These are phyloP conservation scores for Zasmidium citrigriseum DNA, from an alignment of 2,329 filamentous ascomycete genomes.

Conservation along the genomic window DNA sequence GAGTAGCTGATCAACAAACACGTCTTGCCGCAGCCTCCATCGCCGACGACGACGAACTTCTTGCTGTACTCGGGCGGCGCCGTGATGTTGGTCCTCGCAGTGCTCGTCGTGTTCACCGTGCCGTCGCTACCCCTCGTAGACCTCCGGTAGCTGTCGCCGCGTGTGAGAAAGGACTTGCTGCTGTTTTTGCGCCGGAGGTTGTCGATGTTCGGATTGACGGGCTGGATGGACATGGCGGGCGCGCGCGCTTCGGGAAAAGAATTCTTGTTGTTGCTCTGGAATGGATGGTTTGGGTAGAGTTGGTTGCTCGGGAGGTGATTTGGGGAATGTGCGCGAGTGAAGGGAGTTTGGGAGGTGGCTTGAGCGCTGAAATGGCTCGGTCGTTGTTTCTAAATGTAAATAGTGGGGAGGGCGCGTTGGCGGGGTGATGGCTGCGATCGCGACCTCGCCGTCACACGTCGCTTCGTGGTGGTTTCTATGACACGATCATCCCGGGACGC, in stretches of 20 bases:
- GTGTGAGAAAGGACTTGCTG: slow-evolving; percentile 35
- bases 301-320: not conserved
- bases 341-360: not conserved
- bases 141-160: slow-evolving; percentile 42
- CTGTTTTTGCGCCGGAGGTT: slow-evolving; percentile 59
- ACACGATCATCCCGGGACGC: slow-evolving; percentile 4
- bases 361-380: no score
- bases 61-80: slow-evolving; percentile 94
- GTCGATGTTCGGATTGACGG: slow-evolving; percentile 52
- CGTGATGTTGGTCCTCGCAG: slow-evolving; percentile 79
- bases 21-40: slow-evolving; percentile 97
- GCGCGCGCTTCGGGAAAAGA: not conserved
- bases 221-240: slow-evolving; percentile 34
- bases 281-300: not conserved
- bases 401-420: not conserved
- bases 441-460: not conserved
- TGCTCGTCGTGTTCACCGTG: slow-evolving; percentile 79
- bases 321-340: not conserved
- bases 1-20: slow-evolving; percentile 98
- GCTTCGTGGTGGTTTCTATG: not conserved
- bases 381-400: not conserved
- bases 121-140: slow-evolving; percentile 68
- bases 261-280: not conserved
- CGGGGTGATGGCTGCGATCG: not conserved
- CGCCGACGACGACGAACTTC: slow-evolving; percentile 98